Conservation (phyloP, 495 filamentous ascomycete species). For the Astrocystis sublimbata region DNA sequence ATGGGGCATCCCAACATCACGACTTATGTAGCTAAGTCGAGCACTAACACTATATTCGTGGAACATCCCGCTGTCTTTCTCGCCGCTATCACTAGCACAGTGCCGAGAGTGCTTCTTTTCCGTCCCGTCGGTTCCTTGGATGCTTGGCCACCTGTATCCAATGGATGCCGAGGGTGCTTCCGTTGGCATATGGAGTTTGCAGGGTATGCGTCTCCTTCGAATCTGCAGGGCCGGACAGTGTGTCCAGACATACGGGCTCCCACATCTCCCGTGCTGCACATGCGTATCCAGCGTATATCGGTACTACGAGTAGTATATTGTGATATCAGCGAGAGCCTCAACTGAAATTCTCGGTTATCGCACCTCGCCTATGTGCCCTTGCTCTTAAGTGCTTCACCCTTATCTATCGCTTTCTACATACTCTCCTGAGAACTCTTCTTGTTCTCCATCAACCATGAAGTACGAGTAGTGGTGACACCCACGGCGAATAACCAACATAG, state of each 20-base stretch:
- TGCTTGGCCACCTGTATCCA: too few species aligned
- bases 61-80: conserved; percentile 4
- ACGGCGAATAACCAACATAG: conserved; percentile 10
- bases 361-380: not conserved
- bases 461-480: not conserved
- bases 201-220: not conserved
- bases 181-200: conserved; percentile 3
- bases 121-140: not conserved
- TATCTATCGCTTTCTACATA: too few species aligned
- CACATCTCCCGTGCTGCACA: too few species aligned
- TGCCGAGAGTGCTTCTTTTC: not conserved
- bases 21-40: too few species aligned
- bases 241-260: not conserved
- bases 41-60: too few species aligned
- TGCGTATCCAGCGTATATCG: not conserved
- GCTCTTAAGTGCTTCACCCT: not conserved
- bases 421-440: too few species aligned
- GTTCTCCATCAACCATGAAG: conserved; percentile 11
- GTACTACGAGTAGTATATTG: too few species aligned
- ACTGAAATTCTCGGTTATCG: not conserved
- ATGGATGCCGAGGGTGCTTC: too few species aligned
- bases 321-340: not conserved
- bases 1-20: conserved; percentile 1
- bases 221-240: not conserved
- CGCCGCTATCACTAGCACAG: not conserved